phyloP scores from a whole-genome alignment of 2,329 filamentous ascomycete genomes.

The Alternaria incomplexa region DNA sequence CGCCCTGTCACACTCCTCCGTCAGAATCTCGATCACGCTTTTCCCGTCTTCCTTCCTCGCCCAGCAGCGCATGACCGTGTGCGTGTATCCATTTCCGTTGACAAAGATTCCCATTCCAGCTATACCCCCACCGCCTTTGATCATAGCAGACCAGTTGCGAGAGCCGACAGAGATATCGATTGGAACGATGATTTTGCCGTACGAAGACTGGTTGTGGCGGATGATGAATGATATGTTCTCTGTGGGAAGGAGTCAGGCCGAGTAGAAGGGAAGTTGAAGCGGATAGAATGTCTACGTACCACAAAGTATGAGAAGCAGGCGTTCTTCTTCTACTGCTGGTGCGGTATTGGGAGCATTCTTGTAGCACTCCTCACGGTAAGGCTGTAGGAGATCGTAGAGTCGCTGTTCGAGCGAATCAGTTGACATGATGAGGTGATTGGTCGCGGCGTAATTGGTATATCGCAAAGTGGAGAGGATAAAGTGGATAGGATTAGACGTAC shows the following conservation, averaged over 20 bases:
- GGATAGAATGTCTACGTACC: neutral
- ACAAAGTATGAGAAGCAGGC: constrained; percentile 5
- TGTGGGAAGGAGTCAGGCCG: neutral
- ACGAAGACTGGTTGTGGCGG: constrained; percentile 13
- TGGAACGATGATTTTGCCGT: constrained; percentile 11
- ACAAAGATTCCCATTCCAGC: constrained; percentile 11
- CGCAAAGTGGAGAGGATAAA: neutral
- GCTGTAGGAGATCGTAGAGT: neutral
- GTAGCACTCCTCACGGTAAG: constrained; percentile 2
- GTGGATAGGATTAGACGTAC: neutral
- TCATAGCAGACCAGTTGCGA: constrained; percentile 7
- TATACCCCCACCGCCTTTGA: neutral
- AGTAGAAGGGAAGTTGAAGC: neutral
- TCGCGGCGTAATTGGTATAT: neutral
- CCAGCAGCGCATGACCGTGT: constrained; percentile 2
- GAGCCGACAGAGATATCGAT: constrained; percentile 7
- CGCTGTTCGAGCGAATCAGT: neutral
- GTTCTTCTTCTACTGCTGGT: neutral
- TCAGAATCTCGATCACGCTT: constrained; percentile 5
- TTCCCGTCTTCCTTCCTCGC: neutral
- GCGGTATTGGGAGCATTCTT: neutral
- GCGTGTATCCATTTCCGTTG: constrained; percentile 12
- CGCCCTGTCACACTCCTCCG: neutral
- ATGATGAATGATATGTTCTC: constrained; percentile 20
- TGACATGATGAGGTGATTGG: neutral